phyloP scores from a whole-genome alignment of 2,329 filamentous ascomycete genomes.

The Ophiocordyceps camponoti-saundersi region DNA sequence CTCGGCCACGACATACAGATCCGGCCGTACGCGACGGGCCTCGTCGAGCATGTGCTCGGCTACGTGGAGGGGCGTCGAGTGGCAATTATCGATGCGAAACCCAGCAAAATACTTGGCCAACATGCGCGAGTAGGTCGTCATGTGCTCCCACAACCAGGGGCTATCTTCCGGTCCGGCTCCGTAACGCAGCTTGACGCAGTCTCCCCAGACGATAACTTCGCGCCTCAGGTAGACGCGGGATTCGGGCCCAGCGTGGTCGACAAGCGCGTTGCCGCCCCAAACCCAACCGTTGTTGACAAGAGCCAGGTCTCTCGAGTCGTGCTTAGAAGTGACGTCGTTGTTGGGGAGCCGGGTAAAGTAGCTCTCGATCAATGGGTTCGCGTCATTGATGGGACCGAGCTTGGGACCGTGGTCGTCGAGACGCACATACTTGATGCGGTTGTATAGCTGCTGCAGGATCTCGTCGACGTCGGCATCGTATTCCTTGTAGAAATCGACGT shows the following conservation, averaged over 20 bases:
- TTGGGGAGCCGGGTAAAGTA: conserved; percentile 84
- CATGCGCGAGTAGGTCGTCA: conserved; percentile 80
- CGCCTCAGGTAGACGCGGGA: conserved; percentile 89
- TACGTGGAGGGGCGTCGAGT: conserved; percentile 87
- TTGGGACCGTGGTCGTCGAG: conserved; percentile 87
- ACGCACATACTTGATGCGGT: conserved; percentile 86
- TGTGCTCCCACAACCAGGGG: conserved; percentile 88
- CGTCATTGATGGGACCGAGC: conserved; percentile 57
- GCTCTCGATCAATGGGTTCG: conserved; percentile 73
- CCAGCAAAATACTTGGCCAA: conserved; percentile 92
- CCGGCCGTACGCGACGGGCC: conserved; percentile 72
- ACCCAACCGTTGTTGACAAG: conserved; percentile 97
- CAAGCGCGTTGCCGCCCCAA: conserved; percentile 88
- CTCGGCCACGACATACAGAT: conserved; percentile 85
- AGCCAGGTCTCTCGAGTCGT: conserved; percentile 59
- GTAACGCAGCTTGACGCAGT: conserved; percentile 94
- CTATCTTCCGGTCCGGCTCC: conserved; percentile 67
- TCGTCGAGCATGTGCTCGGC: conserved; percentile 91
- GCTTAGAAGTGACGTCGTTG: conserved; percentile 62
- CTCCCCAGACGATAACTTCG: conserved; percentile 95
- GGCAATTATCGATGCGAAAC: conserved; percentile 94
- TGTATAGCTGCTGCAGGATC: conserved; percentile 81
- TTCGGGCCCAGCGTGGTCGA: conserved; percentile 80
- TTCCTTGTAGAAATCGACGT: conserved; percentile 78
- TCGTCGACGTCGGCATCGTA: conserved; percentile 72